These are phyloP conservation scores for Lodderomyces parapsilosis DNA, from an alignment of 1,139 yeast species.

Conservation along the genomic window DNA sequence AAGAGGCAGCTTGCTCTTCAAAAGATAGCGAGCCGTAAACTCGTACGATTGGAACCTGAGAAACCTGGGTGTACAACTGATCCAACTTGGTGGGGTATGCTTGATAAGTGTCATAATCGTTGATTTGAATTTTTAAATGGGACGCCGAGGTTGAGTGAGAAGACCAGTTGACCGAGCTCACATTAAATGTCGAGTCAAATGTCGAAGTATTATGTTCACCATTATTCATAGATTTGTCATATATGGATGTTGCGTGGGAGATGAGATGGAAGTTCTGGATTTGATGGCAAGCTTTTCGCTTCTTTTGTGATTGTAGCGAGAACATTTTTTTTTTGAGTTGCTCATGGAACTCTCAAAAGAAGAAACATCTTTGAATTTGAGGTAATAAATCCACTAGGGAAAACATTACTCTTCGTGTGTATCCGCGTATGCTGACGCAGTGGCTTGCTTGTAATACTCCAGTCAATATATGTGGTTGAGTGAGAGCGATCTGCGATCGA, in stretches of 20 bases:
- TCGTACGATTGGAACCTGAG: conserved; percentile 71
- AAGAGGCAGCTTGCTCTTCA: conserved; percentile 5
- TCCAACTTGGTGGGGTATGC: conserved; percentile 33
- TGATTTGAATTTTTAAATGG: conserved; percentile 41
- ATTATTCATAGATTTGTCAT: not conserved
- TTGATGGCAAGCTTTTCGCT: not conserved
- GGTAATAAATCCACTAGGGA: no score
- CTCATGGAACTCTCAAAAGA: no score
- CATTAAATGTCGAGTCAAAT: conserved; percentile 5
- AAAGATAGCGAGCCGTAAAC: conserved; percentile 65
- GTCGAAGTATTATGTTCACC: conserved; percentile 1
- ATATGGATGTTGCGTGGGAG: not conserved
- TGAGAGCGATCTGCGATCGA: no score
- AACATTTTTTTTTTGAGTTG: not conserved
- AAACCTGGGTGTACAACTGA: conserved; percentile 28
- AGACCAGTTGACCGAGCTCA: conserved; percentile 11
- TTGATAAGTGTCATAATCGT: conserved; percentile 67
- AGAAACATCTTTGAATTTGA: no score
- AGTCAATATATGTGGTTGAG: no score
- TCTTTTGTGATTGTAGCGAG: not conserved
- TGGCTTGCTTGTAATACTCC: no score
- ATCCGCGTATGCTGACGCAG: no score
- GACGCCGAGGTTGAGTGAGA: conserved; percentile 9
- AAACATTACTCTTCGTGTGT: no score
- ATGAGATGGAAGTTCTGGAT: not conserved